These are phyloP conservation scores for Turnera subulata DNA, from an alignment of 345 rosid species.

Conservation along the genomic window DNA sequence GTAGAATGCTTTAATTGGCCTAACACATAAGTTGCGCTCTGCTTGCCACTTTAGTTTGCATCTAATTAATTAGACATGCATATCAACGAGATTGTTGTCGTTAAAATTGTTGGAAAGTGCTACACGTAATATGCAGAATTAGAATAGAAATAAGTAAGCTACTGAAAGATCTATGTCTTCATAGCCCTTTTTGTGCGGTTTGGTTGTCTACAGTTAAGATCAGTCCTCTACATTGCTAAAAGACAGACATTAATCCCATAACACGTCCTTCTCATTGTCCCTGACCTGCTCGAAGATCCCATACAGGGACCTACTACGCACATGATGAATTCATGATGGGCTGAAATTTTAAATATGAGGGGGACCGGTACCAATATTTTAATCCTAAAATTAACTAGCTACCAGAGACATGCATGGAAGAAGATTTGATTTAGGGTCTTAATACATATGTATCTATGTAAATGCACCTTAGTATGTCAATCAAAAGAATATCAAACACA, in stretches of 20 bases:
- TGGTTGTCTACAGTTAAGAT: too few relatives aligned
- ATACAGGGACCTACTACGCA: constrained; percentile 11
- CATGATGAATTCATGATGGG: constrained; percentile 17
- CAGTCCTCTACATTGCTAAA: neutral
- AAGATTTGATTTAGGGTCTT: constrained; percentile 4
- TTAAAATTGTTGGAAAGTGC: too few relatives aligned
- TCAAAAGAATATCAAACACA: neutral
- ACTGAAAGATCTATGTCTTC: neutral
- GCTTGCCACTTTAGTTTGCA: too few relatives aligned
- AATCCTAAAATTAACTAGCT: too few relatives aligned
- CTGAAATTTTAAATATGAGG: constrained; percentile 9
- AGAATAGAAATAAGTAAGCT: neutral
- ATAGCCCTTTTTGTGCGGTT: too few relatives aligned
- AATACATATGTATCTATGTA: neutral
- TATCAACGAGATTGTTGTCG: too few relatives aligned
- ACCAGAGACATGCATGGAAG: neutral
- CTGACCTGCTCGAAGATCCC: constrained; percentile 10
- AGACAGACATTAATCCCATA: constrained; percentile 5
- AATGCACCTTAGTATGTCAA: too few relatives aligned
- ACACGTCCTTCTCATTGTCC: constrained; percentile 10
- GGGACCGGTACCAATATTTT: neutral
- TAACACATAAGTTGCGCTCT: too few relatives aligned
- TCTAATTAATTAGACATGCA: too few relatives aligned
- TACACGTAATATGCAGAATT: too few relatives aligned
- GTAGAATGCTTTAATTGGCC: too few relatives aligned